Conservation (phyloP, 805 yeast species). For the Nakazawaea ishiwadae region DNA sequence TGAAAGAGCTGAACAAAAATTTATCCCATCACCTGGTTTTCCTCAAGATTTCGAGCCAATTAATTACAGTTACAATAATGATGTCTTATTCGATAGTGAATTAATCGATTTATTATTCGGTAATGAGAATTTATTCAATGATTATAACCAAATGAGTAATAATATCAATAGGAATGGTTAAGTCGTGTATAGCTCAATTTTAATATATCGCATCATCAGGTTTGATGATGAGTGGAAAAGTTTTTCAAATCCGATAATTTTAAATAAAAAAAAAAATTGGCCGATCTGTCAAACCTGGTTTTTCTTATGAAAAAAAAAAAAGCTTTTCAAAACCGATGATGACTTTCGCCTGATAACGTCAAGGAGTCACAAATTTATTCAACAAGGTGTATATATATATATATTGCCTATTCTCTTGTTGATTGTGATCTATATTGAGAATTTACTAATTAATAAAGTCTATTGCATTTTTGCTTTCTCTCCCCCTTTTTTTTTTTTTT, state of each 20-base stretch:
- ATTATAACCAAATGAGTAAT: slow-evolving; percentile 12
- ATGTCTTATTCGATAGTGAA: slow-evolving; percentile 12
- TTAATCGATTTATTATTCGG: slow-evolving; percentile 13
- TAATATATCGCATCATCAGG: background rate
- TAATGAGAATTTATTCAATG: slow-evolving; percentile 10
- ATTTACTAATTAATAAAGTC: no score
- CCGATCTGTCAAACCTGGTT: background rate
- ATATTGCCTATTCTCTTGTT: no score
- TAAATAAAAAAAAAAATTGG: no score
- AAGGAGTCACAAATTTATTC: no score
- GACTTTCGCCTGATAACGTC: no score
- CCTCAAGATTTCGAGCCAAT: slow-evolving; percentile 5
- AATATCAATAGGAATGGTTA: background rate
- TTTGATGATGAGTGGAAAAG: no score
- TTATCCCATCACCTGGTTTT: slow-evolving; percentile 1
- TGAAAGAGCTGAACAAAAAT: background rate
- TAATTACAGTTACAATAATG: slow-evolving; percentile 12
- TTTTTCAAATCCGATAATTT: no score
- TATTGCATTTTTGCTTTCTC: no score
- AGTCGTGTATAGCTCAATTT: no score
- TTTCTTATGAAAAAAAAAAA: background rate
- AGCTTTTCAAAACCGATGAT: slow-evolving; percentile 1
- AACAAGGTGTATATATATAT: no score
- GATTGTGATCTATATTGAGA: no score
- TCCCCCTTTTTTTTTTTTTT: no score